phyloP scores from a whole-genome alignment of 2,329 filamentous ascomycete species.

The Didymella arachidicola region DNA sequence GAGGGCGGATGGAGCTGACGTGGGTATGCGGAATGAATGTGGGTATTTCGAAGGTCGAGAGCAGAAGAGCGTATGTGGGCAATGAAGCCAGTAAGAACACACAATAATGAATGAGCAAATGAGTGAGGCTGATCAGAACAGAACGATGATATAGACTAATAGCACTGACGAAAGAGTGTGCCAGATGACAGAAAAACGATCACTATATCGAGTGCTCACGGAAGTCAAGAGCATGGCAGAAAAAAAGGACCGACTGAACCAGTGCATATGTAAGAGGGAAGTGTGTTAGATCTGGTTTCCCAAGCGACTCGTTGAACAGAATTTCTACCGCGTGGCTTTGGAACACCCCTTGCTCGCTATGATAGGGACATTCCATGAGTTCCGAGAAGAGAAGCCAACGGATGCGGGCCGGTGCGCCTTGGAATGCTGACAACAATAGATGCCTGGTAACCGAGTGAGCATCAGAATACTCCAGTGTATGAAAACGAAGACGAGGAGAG shows the following conservation, averaged over 20 bases:
- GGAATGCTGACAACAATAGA: slow-evolving; percentile 27
- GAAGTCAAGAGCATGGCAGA: slow-evolving; percentile 11
- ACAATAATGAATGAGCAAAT: slow-evolving; percentile 8
- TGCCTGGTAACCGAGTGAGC: not conserved
- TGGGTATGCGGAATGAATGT: slow-evolving; percentile 9
- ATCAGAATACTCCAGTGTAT: no score
- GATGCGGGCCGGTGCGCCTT: slow-evolving; percentile 17
- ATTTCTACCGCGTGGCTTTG: slow-evolving; percentile 26
- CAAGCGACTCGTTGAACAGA: slow-evolving; percentile 32
- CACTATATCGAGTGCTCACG: slow-evolving; percentile 14
- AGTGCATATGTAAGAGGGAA: slow-evolving; percentile 10
- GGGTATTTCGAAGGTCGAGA: slow-evolving; percentile 20
- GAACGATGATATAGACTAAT: slow-evolving; percentile 12
- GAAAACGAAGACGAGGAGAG: not conserved
- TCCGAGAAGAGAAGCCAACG: slow-evolving; percentile 14
- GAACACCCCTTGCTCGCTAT: slow-evolving; percentile 43
- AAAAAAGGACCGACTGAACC: slow-evolving; percentile 10
- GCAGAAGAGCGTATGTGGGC: slow-evolving; percentile 24
- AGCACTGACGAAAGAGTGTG: slow-evolving; percentile 11
- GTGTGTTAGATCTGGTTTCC: slow-evolving; percentile 30
- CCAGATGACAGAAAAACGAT: slow-evolving; percentile 9
- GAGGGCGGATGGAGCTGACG: not conserved
- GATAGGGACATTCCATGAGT: slow-evolving; percentile 40
- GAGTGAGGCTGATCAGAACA: slow-evolving; percentile 2
- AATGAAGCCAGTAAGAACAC: slow-evolving; percentile 17